A percentile compares a stretch with the other conserved stretches of the same genome.
Conservation (phyloP, 2,329 filamentous ascomycete species). For the Penicillium sumatraense region DNA sequence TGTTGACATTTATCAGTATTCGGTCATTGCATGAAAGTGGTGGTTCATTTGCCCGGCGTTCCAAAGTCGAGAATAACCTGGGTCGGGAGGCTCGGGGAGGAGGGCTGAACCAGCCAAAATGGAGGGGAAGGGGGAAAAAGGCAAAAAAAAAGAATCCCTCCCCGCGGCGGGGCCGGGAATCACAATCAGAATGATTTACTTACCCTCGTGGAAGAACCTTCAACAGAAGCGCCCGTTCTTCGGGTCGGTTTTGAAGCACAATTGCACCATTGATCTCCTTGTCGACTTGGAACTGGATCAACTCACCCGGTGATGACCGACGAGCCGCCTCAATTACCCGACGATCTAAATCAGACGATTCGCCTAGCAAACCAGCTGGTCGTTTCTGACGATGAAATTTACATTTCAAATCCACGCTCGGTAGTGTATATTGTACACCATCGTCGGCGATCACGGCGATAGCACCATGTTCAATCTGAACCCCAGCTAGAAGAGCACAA, state of each 20-base stretch:
- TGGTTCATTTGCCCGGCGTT: background rate
- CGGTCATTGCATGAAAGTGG: slow-evolving; percentile 2
- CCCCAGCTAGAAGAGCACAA: slow-evolving; percentile 88
- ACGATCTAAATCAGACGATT: slow-evolving; percentile 71
- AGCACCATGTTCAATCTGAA: slow-evolving; percentile 85
- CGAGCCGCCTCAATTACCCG: slow-evolving; percentile 71
- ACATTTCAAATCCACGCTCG: slow-evolving; percentile 91
- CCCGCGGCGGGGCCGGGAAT: slow-evolving; percentile 10
- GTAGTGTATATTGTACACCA: slow-evolving; percentile 88
- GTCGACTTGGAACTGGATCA: slow-evolving; percentile 84
- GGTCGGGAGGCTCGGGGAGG: slow-evolving; percentile 12
- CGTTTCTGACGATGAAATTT: slow-evolving; percentile 91
- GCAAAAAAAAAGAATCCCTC: slow-evolving; percentile 5
- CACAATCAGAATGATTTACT: slow-evolving; percentile 39
- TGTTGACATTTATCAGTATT: slow-evolving; percentile 42
- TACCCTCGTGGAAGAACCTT: slow-evolving; percentile 86
- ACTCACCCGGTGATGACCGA: slow-evolving; percentile 70
- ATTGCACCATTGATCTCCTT: slow-evolving; percentile 89
- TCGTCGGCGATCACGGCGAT: slow-evolving; percentile 88
- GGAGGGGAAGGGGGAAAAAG: background rate
- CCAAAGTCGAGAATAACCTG: background rate
- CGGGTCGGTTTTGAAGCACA: slow-evolving; percentile 78
- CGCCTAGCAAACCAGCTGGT: slow-evolving; percentile 72
- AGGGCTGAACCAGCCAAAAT: background rate
- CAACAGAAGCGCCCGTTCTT: slow-evolving; percentile 76